phyloP scores from a whole-genome alignment of 2,329 filamentous ascomycete species.

The Hyphodiscus sp. region DNA sequence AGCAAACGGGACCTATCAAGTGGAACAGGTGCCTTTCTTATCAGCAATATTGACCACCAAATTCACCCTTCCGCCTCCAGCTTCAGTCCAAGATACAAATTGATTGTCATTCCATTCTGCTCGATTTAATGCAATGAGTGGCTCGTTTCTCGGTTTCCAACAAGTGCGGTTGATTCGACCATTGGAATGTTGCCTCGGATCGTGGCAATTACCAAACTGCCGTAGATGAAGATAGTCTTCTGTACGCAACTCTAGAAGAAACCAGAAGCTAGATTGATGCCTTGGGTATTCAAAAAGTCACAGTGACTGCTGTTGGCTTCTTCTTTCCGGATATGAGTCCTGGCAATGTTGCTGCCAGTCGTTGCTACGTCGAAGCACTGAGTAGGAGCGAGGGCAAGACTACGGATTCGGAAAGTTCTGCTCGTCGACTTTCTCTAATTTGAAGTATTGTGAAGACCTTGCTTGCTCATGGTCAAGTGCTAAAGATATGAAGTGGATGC shows the following conservation, averaged over 20 bases:
- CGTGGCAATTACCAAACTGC: constrained; percentile 37
- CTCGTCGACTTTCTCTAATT: too few species aligned
- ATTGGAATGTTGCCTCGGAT: constrained; percentile 36
- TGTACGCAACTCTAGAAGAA: constrained; percentile 17
- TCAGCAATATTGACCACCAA: constrained; percentile 45
- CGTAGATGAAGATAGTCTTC: constrained; percentile 35
- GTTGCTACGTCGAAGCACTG: too few species aligned
- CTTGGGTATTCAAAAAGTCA: background rate
- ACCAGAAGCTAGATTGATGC: constrained; percentile 15
- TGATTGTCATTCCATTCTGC: constrained; percentile 33
- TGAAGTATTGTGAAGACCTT: too few species aligned
- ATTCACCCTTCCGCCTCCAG: constrained; percentile 36
- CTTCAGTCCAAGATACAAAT: constrained; percentile 32
- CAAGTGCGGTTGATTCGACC: constrained; percentile 40
- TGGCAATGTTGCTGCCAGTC: too few species aligned
- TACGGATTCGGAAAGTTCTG: too few species aligned
- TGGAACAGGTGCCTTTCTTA: constrained; percentile 43
- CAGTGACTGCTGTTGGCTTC: background rate
- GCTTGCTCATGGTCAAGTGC: too few species aligned
- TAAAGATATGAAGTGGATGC: too few species aligned
- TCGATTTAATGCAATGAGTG: constrained; percentile 28
- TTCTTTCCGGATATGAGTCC: too few species aligned
- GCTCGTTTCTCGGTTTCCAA: constrained; percentile 32
- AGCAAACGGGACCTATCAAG: constrained; percentile 22
- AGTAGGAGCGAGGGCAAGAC: too few species aligned